Percentiles rank a stretch among this genome's conserved stretches.
Evolutionary conservation across 2,329 filamentous ascomycete species (phyloP).

Genomic region (Pseudogymnoascus sp.): DNA sequence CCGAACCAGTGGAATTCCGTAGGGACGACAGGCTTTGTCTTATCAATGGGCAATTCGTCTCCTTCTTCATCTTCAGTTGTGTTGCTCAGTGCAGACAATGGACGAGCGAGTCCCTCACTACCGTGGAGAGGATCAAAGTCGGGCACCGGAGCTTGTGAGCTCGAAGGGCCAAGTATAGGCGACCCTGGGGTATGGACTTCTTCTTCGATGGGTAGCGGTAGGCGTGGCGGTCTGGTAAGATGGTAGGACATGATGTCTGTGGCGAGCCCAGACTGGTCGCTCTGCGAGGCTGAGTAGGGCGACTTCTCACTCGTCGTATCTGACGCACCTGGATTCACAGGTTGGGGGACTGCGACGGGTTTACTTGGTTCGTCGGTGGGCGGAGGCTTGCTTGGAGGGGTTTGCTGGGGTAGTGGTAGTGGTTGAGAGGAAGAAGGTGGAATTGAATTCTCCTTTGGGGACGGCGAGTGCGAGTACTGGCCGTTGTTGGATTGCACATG

Average conservation of each 20-base stretch:
- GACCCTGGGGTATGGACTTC: constrained; percentile 83
- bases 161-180: constrained; percentile 69
- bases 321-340: constrained; percentile 22
- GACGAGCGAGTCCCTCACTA: constrained; percentile 36
- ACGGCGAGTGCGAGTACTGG: constrained; percentile 7
- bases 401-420: constrained; percentile 1
- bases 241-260: constrained; percentile 49
- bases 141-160: constrained; percentile 32
- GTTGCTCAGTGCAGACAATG: constrained; percentile 51
- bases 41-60: constrained; percentile 68
- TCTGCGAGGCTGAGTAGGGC: constrained; percentile 23
- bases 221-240: constrained; percentile 67
- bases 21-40: constrained; percentile 68
- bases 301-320: constrained; percentile 26
- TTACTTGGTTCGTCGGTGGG: constrained; percentile 39
- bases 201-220: constrained; percentile 90
- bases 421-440: not conserved
- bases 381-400: not conserved
- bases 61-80: constrained; percentile 71
- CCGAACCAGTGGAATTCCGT: constrained; percentile 79
- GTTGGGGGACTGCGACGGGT: constrained; percentile 44
- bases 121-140: constrained; percentile 41
- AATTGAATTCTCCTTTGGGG: not conserved
- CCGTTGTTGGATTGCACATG: constrained; percentile 15
- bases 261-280: constrained; percentile 41